Evolutionary conservation across 1,139 yeast genomes (phyloP), one percentile per base, ranked within the genome.

Genomic region (Arxiozyma bovina): DNA sequence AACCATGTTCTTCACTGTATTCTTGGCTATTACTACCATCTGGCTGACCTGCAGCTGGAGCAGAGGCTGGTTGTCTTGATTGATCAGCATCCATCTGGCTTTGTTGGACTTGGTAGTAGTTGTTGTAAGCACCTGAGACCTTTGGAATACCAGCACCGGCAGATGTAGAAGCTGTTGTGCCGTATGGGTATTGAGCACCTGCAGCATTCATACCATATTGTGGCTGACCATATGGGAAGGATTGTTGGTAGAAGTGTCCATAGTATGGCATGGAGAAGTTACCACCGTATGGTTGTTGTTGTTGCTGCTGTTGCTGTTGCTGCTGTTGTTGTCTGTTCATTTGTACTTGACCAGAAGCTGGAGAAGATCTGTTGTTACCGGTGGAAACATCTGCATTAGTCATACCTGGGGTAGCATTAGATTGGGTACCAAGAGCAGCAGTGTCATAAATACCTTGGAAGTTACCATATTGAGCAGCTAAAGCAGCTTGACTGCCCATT

Each of bases 161-260:
- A 17, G 42, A 41, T 41, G 54, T 23, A 45, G 48, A 18, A 45
- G 48, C 48, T 7, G 23, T 41, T 17, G 38, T 42, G 25, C 63
- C 67, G 56, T 65, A 65, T 53, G 68, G 68, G 54, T 65, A 65
- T 57, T 65, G 68, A 54, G 67, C 67, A 41, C 65, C 66, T 18
- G 48, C 48, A 8, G 49, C 49, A 48, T 41, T 50, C 61, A 63
- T 62, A 43, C 68, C 67, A 51, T 66, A 66, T 55, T 66, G 70
- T 48, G 68, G 68, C 60, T 66, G 70, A 48, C 63, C 67, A 52
- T 65, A 65, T 53, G 70, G 70, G 64, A 65, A 66, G 20, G 67
- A 63, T 52, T 66, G 69, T 55, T 66, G 70, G 57, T 66, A 64
- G 57, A 61, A 64, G 55, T 62, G 65, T 41, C 63, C 64, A 51